These are phyloP conservation scores for Hibiscus trionum DNA, from an alignment of 345 rosid genomes.

Conservation along the genomic window DNA sequence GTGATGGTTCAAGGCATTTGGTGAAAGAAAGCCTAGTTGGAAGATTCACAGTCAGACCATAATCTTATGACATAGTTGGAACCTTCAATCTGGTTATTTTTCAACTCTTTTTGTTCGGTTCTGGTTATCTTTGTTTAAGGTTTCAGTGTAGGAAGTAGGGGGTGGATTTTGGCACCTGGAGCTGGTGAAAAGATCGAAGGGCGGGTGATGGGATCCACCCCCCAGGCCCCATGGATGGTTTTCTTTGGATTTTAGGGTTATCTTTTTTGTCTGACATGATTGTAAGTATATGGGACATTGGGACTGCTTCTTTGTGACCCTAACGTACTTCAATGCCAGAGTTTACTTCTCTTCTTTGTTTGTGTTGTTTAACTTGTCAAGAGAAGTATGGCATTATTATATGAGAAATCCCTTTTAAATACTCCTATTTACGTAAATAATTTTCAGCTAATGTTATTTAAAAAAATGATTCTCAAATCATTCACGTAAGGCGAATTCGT, in stretches of 20 bases:
- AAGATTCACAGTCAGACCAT: not conserved
- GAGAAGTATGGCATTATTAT: too few relatives aligned
- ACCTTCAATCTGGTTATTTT: not conserved
- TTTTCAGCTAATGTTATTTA: too few relatives aligned
- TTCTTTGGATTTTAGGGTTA: not conserved
- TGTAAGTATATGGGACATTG: not conserved
- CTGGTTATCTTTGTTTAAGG: not conserved
- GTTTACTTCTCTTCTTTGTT: not conserved
- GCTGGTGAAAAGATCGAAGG: not conserved
- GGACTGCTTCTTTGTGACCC: too few relatives aligned
- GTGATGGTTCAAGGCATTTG: not conserved
- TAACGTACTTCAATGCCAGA: not conserved
- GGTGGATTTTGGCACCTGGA: slow-evolving; percentile 30
- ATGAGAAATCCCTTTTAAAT: too few relatives aligned
- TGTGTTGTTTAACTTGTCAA: not conserved
- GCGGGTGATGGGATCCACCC: slow-evolving; percentile 40
- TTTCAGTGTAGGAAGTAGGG: not conserved
- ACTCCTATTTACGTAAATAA: too few relatives aligned
- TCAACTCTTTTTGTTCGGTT: not conserved
- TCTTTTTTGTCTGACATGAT: too few relatives aligned
- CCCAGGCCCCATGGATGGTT: not conserved
- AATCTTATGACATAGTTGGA: not conserved
- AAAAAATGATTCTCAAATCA: too few relatives aligned
- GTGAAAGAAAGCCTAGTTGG: not conserved
- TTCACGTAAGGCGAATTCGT: too few relatives aligned